Evolutionary conservation across 2,329 filamentous ascomycete genomes (phyloP).

Genomic region (Trichoderma arundinaceum): DNA sequence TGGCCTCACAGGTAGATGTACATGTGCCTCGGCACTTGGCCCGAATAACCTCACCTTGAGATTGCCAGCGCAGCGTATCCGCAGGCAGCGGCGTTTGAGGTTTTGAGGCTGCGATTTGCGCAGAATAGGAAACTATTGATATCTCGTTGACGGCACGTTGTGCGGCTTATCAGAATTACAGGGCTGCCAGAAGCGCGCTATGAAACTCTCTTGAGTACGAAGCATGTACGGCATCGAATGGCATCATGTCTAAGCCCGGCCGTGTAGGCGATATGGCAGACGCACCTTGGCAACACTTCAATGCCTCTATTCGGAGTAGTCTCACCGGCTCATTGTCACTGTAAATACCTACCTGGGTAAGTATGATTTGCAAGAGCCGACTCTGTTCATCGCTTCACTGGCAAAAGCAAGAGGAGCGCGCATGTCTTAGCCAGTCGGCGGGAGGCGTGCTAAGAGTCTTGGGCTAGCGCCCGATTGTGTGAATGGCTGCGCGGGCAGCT

Average conservation of each 20-base stretch:
- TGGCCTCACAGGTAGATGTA: background rate
- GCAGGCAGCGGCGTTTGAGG: background rate
- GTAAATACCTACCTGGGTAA: background rate
- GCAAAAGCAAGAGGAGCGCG: background rate
- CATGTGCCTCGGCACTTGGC: no score
- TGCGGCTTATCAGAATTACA: background rate
- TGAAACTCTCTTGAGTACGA: background rate
- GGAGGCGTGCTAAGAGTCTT: background rate
- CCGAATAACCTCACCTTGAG: background rate
- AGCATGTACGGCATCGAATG: background rate
- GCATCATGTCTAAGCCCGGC: no score
- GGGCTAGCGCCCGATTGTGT: slow-evolving; percentile 1
- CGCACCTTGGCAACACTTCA: background rate
- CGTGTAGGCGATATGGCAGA: slow-evolving; percentile 8
- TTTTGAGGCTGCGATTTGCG: background rate
- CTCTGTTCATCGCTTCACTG: background rate
- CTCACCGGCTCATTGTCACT: slow-evolving; percentile 8
- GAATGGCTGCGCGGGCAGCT: slow-evolving; percentile 20
- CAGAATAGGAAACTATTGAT: background rate
- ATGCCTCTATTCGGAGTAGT: slow-evolving; percentile 23
- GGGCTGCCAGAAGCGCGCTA: background rate
- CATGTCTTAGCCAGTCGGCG: background rate
- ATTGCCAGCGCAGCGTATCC: background rate
- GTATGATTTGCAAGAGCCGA: background rate
- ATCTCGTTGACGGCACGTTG: background rate